Conservation (phyloP, 2,329 filamentous ascomycete genomes). For the Penicillium sp. region DNA sequence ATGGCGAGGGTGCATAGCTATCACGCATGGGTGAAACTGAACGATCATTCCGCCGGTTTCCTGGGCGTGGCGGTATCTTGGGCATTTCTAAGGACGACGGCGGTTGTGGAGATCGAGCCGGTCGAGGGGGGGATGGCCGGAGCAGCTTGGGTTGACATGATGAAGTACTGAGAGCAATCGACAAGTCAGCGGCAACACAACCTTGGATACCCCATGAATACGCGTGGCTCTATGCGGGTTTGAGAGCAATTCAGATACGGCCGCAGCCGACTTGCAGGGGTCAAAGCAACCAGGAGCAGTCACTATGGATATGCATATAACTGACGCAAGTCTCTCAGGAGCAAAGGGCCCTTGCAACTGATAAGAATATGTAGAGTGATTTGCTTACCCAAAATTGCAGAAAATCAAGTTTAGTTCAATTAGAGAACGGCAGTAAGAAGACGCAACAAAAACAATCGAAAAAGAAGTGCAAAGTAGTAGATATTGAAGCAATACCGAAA, state of each 20-base stretch:
- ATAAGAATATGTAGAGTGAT: slow-evolving; percentile 17
- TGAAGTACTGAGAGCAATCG: slow-evolving; percentile 9
- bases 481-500: slow-evolving; percentile 16
- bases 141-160: slow-evolving; percentile 47
- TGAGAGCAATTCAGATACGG: not conserved
- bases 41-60: slow-evolving; percentile 64
- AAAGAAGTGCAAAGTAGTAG: slow-evolving; percentile 7
- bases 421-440: slow-evolving; percentile 4
- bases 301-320: slow-evolving; percentile 1
- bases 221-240: not conserved
- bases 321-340: slow-evolving; percentile 1
- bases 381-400: slow-evolving; percentile 24
- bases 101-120: slow-evolving; percentile 54
- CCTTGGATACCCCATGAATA: not conserved
- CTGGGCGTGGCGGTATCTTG: slow-evolving; percentile 75
- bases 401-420: slow-evolving; percentile 10
- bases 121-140: slow-evolving; percentile 63
- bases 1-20: slow-evolving; percentile 78
- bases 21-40: slow-evolving; percentile 74
- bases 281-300: not conserved
- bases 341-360: slow-evolving; percentile 2
- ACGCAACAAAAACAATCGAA: not conserved
- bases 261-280: not conserved
- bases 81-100: slow-evolving; percentile 57
- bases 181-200: slow-evolving; percentile 18